phyloP scores from a whole-genome alignment of 805 yeast species.

The Limtongozyma cylindracea region DNA sequence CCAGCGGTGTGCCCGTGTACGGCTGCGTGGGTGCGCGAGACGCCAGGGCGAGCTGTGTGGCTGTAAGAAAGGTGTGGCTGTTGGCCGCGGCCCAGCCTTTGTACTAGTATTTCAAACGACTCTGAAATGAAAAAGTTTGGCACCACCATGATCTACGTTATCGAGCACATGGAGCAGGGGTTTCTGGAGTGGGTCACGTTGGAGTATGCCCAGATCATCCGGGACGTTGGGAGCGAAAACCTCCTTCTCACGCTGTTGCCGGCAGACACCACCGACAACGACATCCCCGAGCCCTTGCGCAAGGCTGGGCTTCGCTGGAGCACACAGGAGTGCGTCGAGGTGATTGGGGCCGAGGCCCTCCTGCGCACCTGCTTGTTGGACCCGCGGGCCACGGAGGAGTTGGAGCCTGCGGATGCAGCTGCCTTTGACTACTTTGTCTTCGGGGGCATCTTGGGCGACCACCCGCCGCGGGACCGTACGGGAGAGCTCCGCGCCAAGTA shows the following conservation, averaged over 20 bases:
- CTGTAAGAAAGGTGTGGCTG: too few relatives aligned
- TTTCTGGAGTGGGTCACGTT: slow-evolving; percentile 89
- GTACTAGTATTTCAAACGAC: too few relatives aligned
- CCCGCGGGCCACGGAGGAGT: slow-evolving; percentile 60
- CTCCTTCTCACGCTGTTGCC: slow-evolving; percentile 61
- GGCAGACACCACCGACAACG: slow-evolving; percentile 23
- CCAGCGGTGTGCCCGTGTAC: too few relatives aligned
- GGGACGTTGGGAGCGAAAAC: slow-evolving; percentile 62
- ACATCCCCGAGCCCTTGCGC: slow-evolving; percentile 34
- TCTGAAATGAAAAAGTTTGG: neutral
- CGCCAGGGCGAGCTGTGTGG: too few relatives aligned
- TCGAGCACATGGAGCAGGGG: slow-evolving; percentile 95
- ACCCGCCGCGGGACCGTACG: slow-evolving; percentile 83
- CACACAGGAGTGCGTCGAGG: slow-evolving; percentile 34
- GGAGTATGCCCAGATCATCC: slow-evolving; percentile 63
- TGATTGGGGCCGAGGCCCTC: slow-evolving; percentile 18
- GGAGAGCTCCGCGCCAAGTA: slow-evolving; percentile 61
- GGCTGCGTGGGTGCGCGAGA: too few relatives aligned
- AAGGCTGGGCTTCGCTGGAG: slow-evolving; percentile 66
- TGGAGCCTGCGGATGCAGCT: slow-evolving; percentile 40
- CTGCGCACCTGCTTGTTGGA: slow-evolving; percentile 61
- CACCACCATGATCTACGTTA: slow-evolving; percentile 57
- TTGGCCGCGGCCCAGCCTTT: too few relatives aligned
- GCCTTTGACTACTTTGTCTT: slow-evolving; percentile 74
- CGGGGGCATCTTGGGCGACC: slow-evolving; percentile 92